These are phyloP conservation scores for Kingdonia uniflora DNA, from an alignment of 164 flowering plant species.

Conservation along the genomic window DNA sequence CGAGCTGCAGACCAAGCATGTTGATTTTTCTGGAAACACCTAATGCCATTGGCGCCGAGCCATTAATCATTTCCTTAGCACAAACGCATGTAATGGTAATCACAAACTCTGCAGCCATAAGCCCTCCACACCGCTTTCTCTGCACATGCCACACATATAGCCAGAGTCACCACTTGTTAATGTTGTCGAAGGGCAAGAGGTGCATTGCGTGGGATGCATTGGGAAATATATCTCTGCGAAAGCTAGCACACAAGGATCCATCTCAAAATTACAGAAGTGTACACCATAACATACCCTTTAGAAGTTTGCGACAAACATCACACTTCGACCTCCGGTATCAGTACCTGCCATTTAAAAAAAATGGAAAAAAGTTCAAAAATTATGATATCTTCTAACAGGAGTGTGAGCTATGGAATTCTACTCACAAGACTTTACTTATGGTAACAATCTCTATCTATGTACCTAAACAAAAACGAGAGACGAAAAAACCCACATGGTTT, in stretches of 20 bases:
- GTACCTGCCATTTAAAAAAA: slow-evolving; percentile 6
- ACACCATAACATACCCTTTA: slow-evolving; percentile 55
- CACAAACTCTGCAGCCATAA: slow-evolving; percentile 48
- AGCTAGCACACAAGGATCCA: slow-evolving; percentile 82
- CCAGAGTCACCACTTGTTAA: slow-evolving; percentile 3
- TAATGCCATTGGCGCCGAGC: slow-evolving; percentile 41
- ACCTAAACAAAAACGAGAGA: neutral
- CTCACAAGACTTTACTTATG: neutral
- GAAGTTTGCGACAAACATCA: slow-evolving; percentile 47
- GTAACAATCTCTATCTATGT: neutral
- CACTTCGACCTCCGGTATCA: slow-evolving; percentile 43
- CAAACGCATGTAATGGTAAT: slow-evolving; percentile 76
- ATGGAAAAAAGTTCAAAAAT: neutral
- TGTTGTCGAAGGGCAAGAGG: slow-evolving; percentile 22
- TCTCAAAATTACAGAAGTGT: slow-evolving; percentile 50
- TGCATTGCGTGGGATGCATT: slow-evolving; percentile 41
- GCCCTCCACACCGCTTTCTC: slow-evolving; percentile 43
- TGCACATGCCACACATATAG: slow-evolving; percentile 37
- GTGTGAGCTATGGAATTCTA: neutral
- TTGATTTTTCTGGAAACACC: slow-evolving; percentile 27
- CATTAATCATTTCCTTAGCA: slow-evolving; percentile 64
- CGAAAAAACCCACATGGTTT: slow-evolving; percentile 25
- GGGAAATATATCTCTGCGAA: slow-evolving; percentile 20
- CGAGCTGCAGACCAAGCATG: slow-evolving; percentile 41
- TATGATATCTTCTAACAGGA: no score